Evolutionary conservation across 75 land plant genomes (phyloP).

Genomic region (Cupressus sempervirens): DNA sequence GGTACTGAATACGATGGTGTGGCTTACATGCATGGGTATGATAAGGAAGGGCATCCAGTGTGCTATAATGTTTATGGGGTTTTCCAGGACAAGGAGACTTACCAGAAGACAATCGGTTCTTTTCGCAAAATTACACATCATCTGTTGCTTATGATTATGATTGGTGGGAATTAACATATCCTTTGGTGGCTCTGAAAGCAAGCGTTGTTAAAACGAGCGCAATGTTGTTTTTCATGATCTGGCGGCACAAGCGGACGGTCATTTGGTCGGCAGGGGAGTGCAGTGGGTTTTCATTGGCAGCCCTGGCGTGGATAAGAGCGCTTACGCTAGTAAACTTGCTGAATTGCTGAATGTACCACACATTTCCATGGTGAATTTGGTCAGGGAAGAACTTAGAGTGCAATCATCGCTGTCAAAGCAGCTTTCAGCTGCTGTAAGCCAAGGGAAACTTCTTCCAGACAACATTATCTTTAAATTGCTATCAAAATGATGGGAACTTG

Average conservation of each 20-base stretch:
- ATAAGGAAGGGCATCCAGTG: too few relatives aligned
- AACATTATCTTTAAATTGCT: constrained; percentile 60
- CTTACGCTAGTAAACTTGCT: constrained; percentile 55
- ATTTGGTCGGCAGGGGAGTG: constrained; percentile 40
- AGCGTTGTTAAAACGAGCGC: too few relatives aligned
- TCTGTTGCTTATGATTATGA: constrained; percentile 18
- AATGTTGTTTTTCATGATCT: too few relatives aligned
- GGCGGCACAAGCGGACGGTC: constrained; percentile 18
- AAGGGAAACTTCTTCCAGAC: constrained; percentile 78
- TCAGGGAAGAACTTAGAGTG: constrained; percentile 44
- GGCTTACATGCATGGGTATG: too few relatives aligned
- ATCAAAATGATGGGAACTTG: constrained; percentile 70
- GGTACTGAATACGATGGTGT: too few relatives aligned
- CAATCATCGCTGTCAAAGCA: constrained; percentile 50
- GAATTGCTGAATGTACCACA: constrained; percentile 55
- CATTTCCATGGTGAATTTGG: constrained; percentile 65
- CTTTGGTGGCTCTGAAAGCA: neutral
- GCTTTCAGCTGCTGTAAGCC: constrained; percentile 55
- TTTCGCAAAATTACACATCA: constrained; percentile 12
- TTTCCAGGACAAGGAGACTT: too few relatives aligned
- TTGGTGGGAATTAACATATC: constrained; percentile 15
- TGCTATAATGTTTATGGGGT: too few relatives aligned
- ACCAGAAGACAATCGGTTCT: neutral
- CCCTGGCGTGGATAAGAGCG: constrained; percentile 48
- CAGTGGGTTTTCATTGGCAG: constrained; percentile 73